A percentile compares a stretch with the other conserved stretches of the same genome.
These are phyloP conservation scores for Suhomyces bokatorum DNA, from an alignment of 1,139 yeast genomes.

Conservation along the genomic window DNA sequence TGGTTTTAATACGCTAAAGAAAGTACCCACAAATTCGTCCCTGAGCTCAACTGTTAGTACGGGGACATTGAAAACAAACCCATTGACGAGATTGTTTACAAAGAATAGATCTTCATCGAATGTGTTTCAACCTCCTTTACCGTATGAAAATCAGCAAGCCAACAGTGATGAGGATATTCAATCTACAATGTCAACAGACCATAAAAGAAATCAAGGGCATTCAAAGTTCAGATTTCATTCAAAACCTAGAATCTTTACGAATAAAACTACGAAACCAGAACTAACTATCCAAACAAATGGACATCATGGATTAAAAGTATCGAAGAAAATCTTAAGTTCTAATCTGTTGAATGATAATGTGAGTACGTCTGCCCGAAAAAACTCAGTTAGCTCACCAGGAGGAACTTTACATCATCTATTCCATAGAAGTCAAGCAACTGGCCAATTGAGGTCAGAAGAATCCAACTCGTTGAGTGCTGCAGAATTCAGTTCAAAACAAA, in stretches of 20 bases:
- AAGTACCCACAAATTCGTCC: conserved; percentile 36
- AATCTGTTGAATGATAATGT: conserved; percentile 23
- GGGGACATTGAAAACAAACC: conserved; percentile 26
- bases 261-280: conserved; percentile 26
- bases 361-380: conserved; percentile 19
- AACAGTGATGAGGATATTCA: conserved; percentile 15
- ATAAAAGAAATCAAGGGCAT: conserved; percentile 8
- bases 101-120: conserved; percentile 32
- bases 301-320: conserved; percentile 29
- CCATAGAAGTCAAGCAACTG: conserved; percentile 29
- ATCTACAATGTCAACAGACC: conserved; percentile 10
- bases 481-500: conserved; percentile 18
- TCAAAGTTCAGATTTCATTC: conserved; percentile 16
- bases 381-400: conserved; percentile 37
- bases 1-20: conserved; percentile 43
- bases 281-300: conserved; percentile 33
- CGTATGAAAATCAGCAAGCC: conserved; percentile 3
- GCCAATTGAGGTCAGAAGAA: conserved; percentile 14
- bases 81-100: conserved; percentile 38
- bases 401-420: conserved; percentile 39
- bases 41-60: conserved; percentile 26
- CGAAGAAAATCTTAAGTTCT: conserved; percentile 30
- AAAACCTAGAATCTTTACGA: conserved; percentile 20
- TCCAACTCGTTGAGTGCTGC: conserved; percentile 5
- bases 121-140: conserved; percentile 15